A percentile compares a stretch with the other conserved stretches of the same genome.
These are phyloP conservation scores for Dendrobium officinale DNA, from an alignment of 106 monocot genomes.

Conservation along the genomic window DNA sequence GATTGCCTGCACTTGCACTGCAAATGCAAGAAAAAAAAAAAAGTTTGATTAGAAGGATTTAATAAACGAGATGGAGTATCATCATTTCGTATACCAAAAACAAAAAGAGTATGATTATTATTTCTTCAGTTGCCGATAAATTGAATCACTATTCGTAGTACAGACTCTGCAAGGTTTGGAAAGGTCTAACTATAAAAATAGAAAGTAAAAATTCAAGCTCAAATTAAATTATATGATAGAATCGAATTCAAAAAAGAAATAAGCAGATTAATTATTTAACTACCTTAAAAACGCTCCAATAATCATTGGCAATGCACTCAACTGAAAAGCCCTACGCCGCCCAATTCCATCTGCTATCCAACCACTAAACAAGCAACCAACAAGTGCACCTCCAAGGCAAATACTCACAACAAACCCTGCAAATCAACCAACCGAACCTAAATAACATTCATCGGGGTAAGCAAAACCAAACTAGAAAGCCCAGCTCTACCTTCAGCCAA, in stretches of 20 bases:
- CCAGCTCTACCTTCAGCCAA: constrained; percentile 63
- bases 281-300: constrained; percentile 78
- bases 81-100: background rate
- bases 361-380: constrained; percentile 92
- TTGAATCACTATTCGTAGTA: background rate
- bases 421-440: background rate
- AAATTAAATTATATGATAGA: background rate
- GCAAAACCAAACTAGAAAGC: background rate
- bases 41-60: background rate
- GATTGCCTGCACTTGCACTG: constrained; percentile 63
- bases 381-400: constrained; percentile 78
- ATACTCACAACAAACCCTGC: constrained; percentile 95
- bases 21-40: constrained; percentile 12
- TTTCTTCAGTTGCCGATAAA: background rate
- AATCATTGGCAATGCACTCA: constrained; percentile 90
- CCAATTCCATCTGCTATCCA: constrained; percentile 84
- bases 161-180: background rate
- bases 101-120: background rate
- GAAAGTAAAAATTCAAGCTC: background rate
- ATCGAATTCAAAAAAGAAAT: background rate
- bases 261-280: background rate
- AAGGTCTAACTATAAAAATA: background rate
- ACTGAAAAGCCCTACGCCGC: constrained; percentile 77
- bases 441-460: background rate
- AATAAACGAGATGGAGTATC: background rate